Evolutionary conservation across 306 rosid genomes (phyloP).

Genomic region (Gleditsia sinensis): DNA sequence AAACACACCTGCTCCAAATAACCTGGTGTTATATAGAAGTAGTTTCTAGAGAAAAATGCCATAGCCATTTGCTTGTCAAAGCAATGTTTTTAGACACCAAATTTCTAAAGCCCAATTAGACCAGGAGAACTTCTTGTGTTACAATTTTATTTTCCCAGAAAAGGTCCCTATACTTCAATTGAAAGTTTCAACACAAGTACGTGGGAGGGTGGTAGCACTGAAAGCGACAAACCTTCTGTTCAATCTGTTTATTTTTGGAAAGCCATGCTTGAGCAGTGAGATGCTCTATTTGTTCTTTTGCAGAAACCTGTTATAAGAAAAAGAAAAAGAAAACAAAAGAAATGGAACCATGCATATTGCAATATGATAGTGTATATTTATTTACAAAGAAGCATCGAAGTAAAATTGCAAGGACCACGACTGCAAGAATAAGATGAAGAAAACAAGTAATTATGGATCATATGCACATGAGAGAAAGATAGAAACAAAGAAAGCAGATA

Average conservation of each 20-base stretch:
- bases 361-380: neutral
- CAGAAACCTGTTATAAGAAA: constrained; percentile 60
- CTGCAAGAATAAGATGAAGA: constrained; percentile 13
- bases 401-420: constrained; percentile 1
- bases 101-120: no score
- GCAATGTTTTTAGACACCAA: no score
- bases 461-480: neutral
- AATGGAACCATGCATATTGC: neutral
- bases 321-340: constrained; percentile 9
- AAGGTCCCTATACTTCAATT: neutral
- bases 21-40: no score
- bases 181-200: constrained; percentile 16
- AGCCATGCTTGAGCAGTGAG: constrained; percentile 83
- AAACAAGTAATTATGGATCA: neutral
- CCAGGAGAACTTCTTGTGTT: neutral
- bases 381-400: neutral
- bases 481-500: neutral
- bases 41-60: no score
- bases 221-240: constrained; percentile 62
- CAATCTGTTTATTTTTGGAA: constrained; percentile 56
- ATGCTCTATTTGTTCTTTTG: constrained; percentile 66
- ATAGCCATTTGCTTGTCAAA: no score
- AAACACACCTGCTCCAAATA: no score
- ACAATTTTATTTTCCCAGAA: neutral
- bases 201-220: neutral